Conservation (phyloP, 345 rosid genomes). For the Lepidium sativum region DNA sequence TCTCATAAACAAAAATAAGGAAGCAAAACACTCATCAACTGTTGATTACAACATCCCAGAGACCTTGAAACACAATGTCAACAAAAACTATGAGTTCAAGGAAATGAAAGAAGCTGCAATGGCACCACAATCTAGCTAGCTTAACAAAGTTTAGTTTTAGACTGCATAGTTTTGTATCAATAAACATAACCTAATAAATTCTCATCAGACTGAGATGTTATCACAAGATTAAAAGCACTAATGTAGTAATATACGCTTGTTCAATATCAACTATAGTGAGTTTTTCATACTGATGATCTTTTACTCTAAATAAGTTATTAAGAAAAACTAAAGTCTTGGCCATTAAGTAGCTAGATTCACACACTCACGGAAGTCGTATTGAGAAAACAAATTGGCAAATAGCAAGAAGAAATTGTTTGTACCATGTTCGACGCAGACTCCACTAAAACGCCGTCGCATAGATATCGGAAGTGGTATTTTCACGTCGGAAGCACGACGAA, state of each 20-base stretch:
- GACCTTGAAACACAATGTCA: slow-evolving; percentile 7
- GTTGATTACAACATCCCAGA: slow-evolving; percentile 4
- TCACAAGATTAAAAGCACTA: not conserved
- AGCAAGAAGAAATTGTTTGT: no score
- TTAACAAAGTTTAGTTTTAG: not conserved
- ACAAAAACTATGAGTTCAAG: not conserved
- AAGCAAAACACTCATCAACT: not conserved
- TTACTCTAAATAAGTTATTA: no score
- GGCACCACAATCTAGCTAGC: slow-evolving; percentile 23
- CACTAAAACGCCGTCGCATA: no score
- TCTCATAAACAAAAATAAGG: slow-evolving; percentile 1
- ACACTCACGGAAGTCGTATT: no score
- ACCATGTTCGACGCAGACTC: no score
- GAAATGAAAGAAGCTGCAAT: slow-evolving; percentile 13
- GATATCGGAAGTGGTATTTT: no score
- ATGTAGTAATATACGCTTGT: not conserved
- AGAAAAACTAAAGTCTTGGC: no score
- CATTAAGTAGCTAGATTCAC: no score
- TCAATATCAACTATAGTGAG: not conserved
- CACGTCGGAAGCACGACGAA: no score
- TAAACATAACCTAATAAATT: not conserved
- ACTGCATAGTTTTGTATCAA: not conserved
- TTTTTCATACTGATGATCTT: not conserved
- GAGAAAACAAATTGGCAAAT: no score
- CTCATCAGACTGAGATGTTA: not conserved